These are phyloP conservation scores for Tulasnella sp. DNA, from an alignment of 768 basidiomycete genomes.

Conservation along the genomic window DNA sequence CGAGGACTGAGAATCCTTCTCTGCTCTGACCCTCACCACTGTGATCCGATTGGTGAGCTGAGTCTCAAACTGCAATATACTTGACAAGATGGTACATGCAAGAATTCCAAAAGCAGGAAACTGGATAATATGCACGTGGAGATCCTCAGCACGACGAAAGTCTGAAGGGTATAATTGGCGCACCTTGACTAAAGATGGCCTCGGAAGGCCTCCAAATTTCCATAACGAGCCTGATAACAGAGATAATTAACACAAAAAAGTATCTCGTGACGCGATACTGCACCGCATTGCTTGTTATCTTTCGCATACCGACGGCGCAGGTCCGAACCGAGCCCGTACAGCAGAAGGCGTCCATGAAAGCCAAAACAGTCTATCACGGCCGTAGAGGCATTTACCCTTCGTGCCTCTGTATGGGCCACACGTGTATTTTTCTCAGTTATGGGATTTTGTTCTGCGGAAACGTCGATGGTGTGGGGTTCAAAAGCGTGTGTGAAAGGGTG, in stretches of 20 bases:
- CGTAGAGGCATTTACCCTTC: background rate
- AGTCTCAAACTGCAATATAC: background rate
- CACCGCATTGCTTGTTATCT: background rate
- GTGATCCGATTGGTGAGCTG: background rate
- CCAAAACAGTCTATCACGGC: background rate
- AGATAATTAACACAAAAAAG: background rate
- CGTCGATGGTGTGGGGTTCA: background rate
- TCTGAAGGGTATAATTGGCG: background rate
- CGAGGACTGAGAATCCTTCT: background rate
- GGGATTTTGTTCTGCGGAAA: background rate
- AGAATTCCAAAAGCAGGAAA: background rate
- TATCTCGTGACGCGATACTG: background rate
- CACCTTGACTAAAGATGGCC: background rate
- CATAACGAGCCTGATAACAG: background rate
- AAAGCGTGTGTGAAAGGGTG: background rate
- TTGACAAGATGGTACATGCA: background rate
- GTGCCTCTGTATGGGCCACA: background rate
- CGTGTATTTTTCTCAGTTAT: background rate
- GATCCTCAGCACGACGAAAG: background rate
- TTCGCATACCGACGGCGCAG: background rate
- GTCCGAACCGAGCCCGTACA: background rate
- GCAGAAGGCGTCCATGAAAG: background rate
- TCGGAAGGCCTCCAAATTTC: background rate
- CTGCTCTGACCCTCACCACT: background rate
- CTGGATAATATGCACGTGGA: background rate